Conservation (phyloP, 163 green algal genomes). For the Chlorella variabilis region DNA sequence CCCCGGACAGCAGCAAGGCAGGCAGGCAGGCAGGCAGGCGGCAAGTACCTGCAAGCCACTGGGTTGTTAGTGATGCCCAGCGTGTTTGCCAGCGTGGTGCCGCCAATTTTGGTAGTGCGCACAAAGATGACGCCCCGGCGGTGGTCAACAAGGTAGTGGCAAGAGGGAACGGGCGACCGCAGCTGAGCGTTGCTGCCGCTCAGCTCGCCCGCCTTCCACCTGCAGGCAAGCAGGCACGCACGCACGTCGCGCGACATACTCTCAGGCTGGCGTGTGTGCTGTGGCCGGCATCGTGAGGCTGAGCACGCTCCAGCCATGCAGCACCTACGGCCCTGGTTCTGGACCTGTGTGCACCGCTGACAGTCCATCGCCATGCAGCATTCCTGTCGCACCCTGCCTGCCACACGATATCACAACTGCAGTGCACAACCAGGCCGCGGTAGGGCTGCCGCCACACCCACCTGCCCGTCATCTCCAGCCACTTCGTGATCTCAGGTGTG, state of each 20-base stretch:
- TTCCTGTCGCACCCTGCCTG: too few species aligned
- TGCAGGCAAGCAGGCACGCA: neutral
- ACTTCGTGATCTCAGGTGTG: neutral
- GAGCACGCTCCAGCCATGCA: too few species aligned
- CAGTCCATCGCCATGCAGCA: too few species aligned
- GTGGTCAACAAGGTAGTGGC: constrained; percentile 24
- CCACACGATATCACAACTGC: too few species aligned
- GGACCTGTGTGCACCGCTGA: too few species aligned
- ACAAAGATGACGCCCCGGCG: neutral
- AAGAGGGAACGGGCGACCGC: neutral
- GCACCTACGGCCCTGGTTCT: too few species aligned
- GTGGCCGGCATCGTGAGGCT: too few species aligned
- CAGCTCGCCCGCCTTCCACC: neutral
- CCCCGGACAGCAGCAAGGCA: neutral
- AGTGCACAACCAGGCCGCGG: too few species aligned
- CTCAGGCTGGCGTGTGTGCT: neutral
- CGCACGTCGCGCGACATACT: neutral
- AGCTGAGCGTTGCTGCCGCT: neutral
- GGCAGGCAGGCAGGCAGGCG: neutral
- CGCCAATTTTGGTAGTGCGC: neutral
- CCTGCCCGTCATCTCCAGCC: neutral
- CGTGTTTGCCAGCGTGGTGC: neutral
- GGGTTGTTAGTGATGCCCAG: constrained; percentile 6
- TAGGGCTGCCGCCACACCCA: too few species aligned
- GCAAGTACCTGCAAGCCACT: neutral